Conservation (phyloP, 208 protist species). For the Trypanosomatidae sp. region DNA sequence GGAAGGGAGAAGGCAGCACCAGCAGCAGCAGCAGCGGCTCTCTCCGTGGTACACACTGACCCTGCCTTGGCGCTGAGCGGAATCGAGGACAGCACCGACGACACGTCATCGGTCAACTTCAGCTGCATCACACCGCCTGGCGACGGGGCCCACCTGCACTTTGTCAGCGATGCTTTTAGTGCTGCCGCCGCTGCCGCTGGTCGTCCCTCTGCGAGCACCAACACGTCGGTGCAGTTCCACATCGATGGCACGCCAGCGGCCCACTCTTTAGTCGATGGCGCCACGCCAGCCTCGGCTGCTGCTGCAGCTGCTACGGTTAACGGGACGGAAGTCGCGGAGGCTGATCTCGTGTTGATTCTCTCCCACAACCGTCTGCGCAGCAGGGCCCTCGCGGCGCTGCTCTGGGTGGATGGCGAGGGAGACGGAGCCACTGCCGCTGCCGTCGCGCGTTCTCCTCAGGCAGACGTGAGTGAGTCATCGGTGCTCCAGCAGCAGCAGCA, state of each 20-base stretch:
- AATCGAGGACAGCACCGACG: too few relatives aligned
- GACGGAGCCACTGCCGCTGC: background rate
- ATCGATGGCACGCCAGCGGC: background rate
- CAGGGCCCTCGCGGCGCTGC: conserved; percentile 1
- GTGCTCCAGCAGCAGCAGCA: too few relatives aligned
- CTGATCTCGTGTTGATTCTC: conserved; percentile 3
- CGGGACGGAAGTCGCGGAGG: background rate
- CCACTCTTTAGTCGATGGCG: too few relatives aligned
- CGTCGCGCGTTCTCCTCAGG: too few relatives aligned
- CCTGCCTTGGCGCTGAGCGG: background rate
- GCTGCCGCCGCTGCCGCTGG: background rate
- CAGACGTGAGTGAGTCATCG: too few relatives aligned
- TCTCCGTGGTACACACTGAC: background rate
- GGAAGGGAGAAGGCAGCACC: background rate
- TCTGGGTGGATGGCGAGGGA: conserved; percentile 1
- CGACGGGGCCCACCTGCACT: background rate
- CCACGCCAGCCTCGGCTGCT: too few relatives aligned
- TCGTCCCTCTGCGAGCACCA: background rate
- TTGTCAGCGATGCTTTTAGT: background rate
- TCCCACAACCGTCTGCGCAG: conserved; percentile 24
- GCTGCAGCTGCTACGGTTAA: too few relatives aligned
- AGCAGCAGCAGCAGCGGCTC: background rate
- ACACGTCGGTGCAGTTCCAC: conserved; percentile 1
- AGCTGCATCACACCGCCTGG: too few relatives aligned
- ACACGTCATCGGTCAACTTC: background rate